A percentile compares a stretch with the other conserved stretches of the same genome.
phyloP scores from a whole-genome alignment of 305 asterid species.

The Fraxinus angustifolia region DNA sequence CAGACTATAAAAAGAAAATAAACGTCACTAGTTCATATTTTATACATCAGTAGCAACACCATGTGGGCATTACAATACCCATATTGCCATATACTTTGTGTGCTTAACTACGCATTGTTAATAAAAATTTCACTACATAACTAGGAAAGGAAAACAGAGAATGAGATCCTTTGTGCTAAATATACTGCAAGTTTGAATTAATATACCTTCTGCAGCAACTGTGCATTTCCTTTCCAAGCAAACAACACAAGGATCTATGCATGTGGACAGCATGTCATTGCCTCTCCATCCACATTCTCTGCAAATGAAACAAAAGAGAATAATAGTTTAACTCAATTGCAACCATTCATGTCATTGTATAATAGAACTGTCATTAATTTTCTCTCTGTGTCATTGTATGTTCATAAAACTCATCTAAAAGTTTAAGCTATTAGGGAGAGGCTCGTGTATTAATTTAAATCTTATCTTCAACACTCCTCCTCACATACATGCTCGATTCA shows the following conservation, averaged over 20 bases:
- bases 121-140: not conserved
- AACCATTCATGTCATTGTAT: not conserved
- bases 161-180: not conserved
- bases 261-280: slow-evolving; percentile 37
- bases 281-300: slow-evolving; percentile 87
- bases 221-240: slow-evolving; percentile 85
- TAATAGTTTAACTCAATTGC: not conserved
- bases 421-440: not conserved
- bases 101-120: not conserved
- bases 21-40: not conserved
- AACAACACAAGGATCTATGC: slow-evolving; percentile 84
- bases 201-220: slow-evolving; percentile 81
- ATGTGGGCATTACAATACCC: not conserved
- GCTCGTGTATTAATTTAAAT: not conserved
- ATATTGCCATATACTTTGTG: not conserved
- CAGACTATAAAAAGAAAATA: not conserved
- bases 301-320: slow-evolving; percentile 25
- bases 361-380: too few relatives aligned
- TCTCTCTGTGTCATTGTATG: not conserved
- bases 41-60: not conserved
- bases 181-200: not conserved
- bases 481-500: not conserved
- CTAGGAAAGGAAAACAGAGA: not conserved
- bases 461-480: not conserved
- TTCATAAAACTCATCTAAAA: not conserved